Percentiles rank a stretch among this genome's conserved stretches.
Conservation (phyloP, 2,329 filamentous ascomycete genomes). For the Tolypocladium amazonense region DNA sequence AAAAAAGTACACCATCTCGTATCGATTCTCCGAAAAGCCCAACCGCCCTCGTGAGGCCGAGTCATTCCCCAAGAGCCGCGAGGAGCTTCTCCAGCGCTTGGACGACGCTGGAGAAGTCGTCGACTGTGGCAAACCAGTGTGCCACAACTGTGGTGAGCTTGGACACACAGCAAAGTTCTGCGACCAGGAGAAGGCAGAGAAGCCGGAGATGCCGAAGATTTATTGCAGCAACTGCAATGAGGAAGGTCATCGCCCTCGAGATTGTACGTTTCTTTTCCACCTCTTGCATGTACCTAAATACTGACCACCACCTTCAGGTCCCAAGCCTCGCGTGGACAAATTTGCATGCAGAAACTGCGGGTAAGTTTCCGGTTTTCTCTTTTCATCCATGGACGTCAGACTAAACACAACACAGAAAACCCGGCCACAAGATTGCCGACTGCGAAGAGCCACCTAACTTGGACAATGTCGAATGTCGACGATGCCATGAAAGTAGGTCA, state of each 20-base stretch:
- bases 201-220: slow-evolving; percentile 32
- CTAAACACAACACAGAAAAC: slow-evolving; percentile 23
- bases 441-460: slow-evolving; percentile 52
- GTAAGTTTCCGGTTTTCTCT: slow-evolving; percentile 15
- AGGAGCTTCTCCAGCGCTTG: slow-evolving; percentile 55
- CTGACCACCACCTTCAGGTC: slow-evolving; percentile 27
- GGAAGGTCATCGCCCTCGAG: slow-evolving; percentile 55
- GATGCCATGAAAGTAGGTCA: slow-evolving; percentile 49
- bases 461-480: slow-evolving; percentile 53
- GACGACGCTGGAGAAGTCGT: slow-evolving; percentile 54
- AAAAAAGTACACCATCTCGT: slow-evolving; percentile 53
- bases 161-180: slow-evolving; percentile 55
- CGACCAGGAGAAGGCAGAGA: slow-evolving; percentile 43
- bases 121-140: slow-evolving; percentile 47
- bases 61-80: slow-evolving; percentile 45
- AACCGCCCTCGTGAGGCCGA: slow-evolving; percentile 46
- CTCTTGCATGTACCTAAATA: not conserved
- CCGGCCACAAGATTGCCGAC: slow-evolving; percentile 38
- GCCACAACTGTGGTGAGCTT: slow-evolving; percentile 51
- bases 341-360: slow-evolving; percentile 62
- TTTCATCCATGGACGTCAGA: slow-evolving; percentile 1
- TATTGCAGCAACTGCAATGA: slow-evolving; percentile 56
- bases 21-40: slow-evolving; percentile 49
- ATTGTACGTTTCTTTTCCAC: slow-evolving; percentile 41
- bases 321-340: slow-evolving; percentile 49